Evolutionary conservation across 78 protist species (phyloP).

Genomic region (Planoprotostelium fungivorum): DNA sequence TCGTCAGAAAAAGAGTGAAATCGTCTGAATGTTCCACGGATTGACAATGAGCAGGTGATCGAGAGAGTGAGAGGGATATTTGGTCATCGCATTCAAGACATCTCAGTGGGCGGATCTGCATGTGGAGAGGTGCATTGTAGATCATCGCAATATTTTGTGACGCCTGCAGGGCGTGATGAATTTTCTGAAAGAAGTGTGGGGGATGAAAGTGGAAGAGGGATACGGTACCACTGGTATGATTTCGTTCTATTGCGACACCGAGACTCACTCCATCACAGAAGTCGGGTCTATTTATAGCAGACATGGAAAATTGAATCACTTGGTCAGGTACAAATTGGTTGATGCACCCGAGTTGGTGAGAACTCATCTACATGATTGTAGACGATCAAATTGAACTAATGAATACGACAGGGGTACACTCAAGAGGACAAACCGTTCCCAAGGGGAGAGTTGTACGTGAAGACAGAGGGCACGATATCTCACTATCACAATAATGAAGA

Average conservation of each 20-base stretch:
- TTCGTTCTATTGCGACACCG: not conserved
- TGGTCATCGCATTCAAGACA: not conserved
- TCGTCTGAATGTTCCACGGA: not conserved
- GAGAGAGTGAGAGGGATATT: not conserved
- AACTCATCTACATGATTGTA: not conserved
- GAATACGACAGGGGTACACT: slow-evolving; percentile 2
- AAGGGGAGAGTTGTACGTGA: slow-evolving; percentile 70
- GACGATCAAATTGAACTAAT: not conserved
- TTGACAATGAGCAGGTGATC: not conserved
- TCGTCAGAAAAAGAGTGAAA: not conserved
- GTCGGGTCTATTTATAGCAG: not conserved
- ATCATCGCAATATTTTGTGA: not conserved
- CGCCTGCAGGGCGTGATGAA: not conserved
- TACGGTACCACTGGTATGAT: not conserved
- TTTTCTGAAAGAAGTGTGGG: not conserved
- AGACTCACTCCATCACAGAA: not conserved
- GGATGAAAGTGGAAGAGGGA: not conserved
- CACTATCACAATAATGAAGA: slow-evolving; percentile 74
- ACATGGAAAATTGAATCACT: not conserved
- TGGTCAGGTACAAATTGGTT: too few species aligned
- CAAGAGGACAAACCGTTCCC: slow-evolving; percentile 48
- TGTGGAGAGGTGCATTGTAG: not conserved
- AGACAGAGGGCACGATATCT: slow-evolving; percentile 29
- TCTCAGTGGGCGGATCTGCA: not conserved
- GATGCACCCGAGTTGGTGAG: too few species aligned